A percentile compares a stretch with the other conserved stretches of the same genome.
phyloP scores from a whole-genome alignment of 1,139 yeast genomes.

The Taphrina confusa region DNA sequence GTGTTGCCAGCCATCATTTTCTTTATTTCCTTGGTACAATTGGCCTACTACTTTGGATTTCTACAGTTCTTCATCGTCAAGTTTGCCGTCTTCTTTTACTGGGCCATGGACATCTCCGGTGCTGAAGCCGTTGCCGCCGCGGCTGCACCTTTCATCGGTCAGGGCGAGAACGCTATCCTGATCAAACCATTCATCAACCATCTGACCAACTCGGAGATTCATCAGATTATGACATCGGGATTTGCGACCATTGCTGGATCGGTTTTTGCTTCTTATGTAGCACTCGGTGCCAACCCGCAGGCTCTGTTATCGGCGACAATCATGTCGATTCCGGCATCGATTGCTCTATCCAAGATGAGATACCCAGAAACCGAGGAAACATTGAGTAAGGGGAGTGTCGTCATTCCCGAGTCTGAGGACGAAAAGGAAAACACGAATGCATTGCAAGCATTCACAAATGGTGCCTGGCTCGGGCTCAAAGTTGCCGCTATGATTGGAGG shows the following conservation, averaged over 20 bases:
- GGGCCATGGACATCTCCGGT: slow-evolving; percentile 64
- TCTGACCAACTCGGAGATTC: slow-evolving; percentile 64
- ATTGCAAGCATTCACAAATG: slow-evolving; percentile 65
- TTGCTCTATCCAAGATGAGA: slow-evolving; percentile 64
- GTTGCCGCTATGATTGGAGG: slow-evolving; percentile 64
- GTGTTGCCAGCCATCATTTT: slow-evolving; percentile 66
- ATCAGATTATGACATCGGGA: slow-evolving; percentile 67
- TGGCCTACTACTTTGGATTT: slow-evolving; percentile 62
- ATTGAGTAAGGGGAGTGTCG: slow-evolving; percentile 55
- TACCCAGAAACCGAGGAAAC: slow-evolving; percentile 64
- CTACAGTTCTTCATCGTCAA: slow-evolving; percentile 65
- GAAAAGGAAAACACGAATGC: slow-evolving; percentile 55
- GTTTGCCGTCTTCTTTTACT: slow-evolving; percentile 62
- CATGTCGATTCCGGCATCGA: slow-evolving; percentile 69
- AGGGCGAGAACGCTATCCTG: slow-evolving; percentile 67
- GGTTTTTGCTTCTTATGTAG: slow-evolving; percentile 65
- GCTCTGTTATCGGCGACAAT: slow-evolving; percentile 68
- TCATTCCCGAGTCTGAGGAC: slow-evolving; percentile 53
- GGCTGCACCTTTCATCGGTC: slow-evolving; percentile 69
- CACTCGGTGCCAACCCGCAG: slow-evolving; percentile 64
- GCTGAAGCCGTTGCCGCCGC: slow-evolving; percentile 71
- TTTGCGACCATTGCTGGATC: slow-evolving; percentile 70
- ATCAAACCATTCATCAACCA: slow-evolving; percentile 64
- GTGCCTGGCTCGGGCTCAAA: slow-evolving; percentile 62
- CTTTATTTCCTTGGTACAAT: slow-evolving; percentile 65